Base-by-base conservation (phyloP, 2,329 filamentous ascomycete genomes). In the Exophiala calicioides region DNA sequence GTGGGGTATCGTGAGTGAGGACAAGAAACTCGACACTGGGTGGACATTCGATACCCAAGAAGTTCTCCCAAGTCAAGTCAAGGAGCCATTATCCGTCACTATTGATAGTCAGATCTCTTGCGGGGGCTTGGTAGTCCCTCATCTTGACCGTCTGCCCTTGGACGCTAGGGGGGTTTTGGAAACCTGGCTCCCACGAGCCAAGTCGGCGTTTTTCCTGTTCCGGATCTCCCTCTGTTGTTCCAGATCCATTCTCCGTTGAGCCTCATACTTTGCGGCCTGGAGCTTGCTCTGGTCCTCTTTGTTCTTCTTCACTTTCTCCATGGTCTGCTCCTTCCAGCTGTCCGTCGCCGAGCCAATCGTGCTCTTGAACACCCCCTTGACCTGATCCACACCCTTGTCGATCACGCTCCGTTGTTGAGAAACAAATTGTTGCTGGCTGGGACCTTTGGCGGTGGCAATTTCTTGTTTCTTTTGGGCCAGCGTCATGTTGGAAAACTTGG, bases 331-430 rank as follows among this genome's bases (percentile, higher is more conserved):
- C 21, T 46, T 33, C 40, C 41, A 44, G 5, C 42, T 36, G 10
- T 41, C 41, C 27, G 30, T 37, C 16, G 42, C 35, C 10, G 35
- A 29, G 16, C 50, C 41, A 15, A 42, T 18, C 8, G 38, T 35
- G 8, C 39, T 49, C 9, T 36, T 31, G 36, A 40, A 45, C 19
- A 42, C 45, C n/a, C 60, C 47, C 50, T 66, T 68, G 45, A 61
- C 38, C 12, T 52, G 58, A 38, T 65, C 58, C n/a, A 70, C 50
- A 15, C 59, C 56, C 29, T 65, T 65, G 56, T 71, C 69, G 38
- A 72, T 61, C 15, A 59, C 16, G 43, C 61, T 65, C 9, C 48
- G 48, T 53, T 50, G n/a, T n/a, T n/a, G n/a, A n/a, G n/a, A n/a
- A n/a, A n/a, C n/a, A n/a, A n/a, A n/a, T 26, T 47, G 51, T 35